A percentile compares a stretch with the other conserved stretches of the same genome.
Conservation (phyloP, 257 asterid genomes). For the Gentiana straminea region DNA sequence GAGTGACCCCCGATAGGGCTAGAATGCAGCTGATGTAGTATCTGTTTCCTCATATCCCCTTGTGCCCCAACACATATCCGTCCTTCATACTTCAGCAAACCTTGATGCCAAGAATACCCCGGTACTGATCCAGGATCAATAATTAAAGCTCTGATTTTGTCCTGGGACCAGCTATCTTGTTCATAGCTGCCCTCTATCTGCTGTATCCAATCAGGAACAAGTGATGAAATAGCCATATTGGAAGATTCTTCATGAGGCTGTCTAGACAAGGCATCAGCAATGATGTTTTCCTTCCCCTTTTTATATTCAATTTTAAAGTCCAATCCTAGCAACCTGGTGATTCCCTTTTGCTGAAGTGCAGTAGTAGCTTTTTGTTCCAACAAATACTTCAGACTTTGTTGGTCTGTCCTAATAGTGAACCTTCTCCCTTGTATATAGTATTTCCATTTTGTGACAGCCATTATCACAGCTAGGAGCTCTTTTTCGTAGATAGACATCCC, state of each 20-base stretch:
- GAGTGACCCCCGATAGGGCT: not conserved
- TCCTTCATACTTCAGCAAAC: too few species aligned
- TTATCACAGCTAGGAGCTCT: not conserved
- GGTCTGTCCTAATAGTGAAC: slow-evolving; percentile 8
- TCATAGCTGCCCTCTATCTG: too few species aligned
- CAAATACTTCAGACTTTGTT: slow-evolving; percentile 3
- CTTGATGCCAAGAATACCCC: rapidly evolving
- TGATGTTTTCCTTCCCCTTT: slow-evolving; percentile 2
- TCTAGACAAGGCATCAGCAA: slow-evolving; percentile 1
- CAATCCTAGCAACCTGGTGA: not conserved
- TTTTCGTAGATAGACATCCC: not conserved
- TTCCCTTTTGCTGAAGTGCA: not conserved
- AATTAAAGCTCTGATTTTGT: not conserved
- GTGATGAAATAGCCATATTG: not conserved
- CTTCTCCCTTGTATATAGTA: not conserved
- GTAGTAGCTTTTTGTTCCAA: slow-evolving; percentile 6
- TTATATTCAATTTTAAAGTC: not conserved
- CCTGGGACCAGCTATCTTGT: not conserved
- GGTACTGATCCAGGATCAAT: too few species aligned
- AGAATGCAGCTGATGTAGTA: not conserved
- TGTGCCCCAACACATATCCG: too few species aligned
- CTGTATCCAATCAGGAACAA: not conserved
- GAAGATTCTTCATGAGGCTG: not conserved
- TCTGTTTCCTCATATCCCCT: not conserved
- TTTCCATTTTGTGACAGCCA: slow-evolving; percentile 2